Conservation (phyloP, 805 yeast species). For the Wickerhamiella hasegawae region DNA sequence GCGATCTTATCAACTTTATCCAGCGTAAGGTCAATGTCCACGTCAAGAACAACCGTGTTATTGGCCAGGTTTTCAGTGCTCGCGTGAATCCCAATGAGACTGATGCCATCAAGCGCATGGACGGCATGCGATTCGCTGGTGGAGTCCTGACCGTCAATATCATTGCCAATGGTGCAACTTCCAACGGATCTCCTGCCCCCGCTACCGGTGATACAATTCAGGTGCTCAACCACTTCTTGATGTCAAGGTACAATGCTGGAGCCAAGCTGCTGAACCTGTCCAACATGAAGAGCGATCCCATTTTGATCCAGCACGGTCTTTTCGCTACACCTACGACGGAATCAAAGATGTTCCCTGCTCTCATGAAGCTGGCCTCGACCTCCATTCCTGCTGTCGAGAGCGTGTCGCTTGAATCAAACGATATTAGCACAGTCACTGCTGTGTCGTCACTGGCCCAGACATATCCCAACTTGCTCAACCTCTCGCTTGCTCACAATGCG, state of each 20-base stretch:
- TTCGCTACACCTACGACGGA: constrained; percentile 44
- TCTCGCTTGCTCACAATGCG: constrained; percentile 66
- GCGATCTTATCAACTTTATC: constrained; percentile 53
- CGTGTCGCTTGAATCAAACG: constrained; percentile 36
- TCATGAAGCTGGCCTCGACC: constrained; percentile 62
- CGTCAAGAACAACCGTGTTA: constrained; percentile 36
- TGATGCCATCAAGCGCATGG: constrained; percentile 38
- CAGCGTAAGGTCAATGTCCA: constrained; percentile 47
- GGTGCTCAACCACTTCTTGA: constrained; percentile 44
- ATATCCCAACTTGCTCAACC: constrained; percentile 61
- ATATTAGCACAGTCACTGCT: constrained; percentile 41
- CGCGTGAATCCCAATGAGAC: constrained; percentile 45
- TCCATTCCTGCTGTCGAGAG: constrained; percentile 40
- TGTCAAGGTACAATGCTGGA: constrained; percentile 49
- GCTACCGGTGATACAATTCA: constrained; percentile 34
- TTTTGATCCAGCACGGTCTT: constrained; percentile 43
- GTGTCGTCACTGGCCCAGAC: constrained; percentile 52
- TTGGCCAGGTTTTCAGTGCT: constrained; percentile 44
- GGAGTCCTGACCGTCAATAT: constrained; percentile 40
- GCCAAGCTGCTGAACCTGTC: constrained; percentile 54
- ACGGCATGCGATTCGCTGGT: constrained; percentile 76
- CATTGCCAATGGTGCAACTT: constrained; percentile 5
- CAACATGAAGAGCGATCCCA: constrained; percentile 46
- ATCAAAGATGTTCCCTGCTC: constrained; percentile 77
- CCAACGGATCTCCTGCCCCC: constrained; percentile 5